Evolutionary conservation across 2,329 filamentous ascomycete species (phyloP).

Genomic region (Davidsoniella neocaledoniae): DNA sequence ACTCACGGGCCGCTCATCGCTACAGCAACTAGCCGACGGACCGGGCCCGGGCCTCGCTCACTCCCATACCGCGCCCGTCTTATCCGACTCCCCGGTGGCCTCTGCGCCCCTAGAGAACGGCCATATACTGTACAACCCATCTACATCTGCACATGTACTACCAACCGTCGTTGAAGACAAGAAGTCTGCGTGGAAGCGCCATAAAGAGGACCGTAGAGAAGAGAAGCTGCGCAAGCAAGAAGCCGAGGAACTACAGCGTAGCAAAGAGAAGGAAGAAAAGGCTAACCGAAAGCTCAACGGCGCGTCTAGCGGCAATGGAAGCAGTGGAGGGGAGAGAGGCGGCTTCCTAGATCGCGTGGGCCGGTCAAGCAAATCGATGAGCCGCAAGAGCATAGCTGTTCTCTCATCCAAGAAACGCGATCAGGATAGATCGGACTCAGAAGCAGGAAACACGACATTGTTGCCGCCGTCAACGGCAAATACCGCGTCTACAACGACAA

Average conservation of each 20-base stretch:
- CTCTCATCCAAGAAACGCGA: constrained; percentile 34
- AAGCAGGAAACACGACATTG: not conserved
- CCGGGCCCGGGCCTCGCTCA: constrained; percentile 45
- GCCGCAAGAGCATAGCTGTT: constrained; percentile 57
- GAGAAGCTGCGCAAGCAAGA: constrained; percentile 36
- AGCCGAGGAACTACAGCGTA: constrained; percentile 22
- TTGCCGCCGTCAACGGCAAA: not conserved
- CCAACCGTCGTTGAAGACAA: constrained; percentile 18
- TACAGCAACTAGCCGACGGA: constrained; percentile 19
- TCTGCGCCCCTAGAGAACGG: not conserved
- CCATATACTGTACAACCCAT: not conserved
- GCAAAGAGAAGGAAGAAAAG: constrained; percentile 9
- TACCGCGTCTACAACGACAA: not conserved
- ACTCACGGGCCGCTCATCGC: constrained; percentile 3
- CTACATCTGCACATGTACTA: not conserved
- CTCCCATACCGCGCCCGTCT: constrained; percentile 42
- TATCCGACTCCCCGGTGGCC: not conserved
- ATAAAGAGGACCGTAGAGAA: constrained; percentile 16
- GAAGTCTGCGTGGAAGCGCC: constrained; percentile 25
- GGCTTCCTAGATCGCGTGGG: constrained; percentile 47
- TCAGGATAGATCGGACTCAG: constrained; percentile 13
- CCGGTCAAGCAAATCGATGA: constrained; percentile 61
- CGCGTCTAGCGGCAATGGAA: constrained; percentile 29
- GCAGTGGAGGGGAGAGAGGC: constrained; percentile 17
- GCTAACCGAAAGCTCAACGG: constrained; percentile 16